phyloP scores from a whole-genome alignment of 306 rosid species.

The Cotoneaster glaucophyllus region DNA sequence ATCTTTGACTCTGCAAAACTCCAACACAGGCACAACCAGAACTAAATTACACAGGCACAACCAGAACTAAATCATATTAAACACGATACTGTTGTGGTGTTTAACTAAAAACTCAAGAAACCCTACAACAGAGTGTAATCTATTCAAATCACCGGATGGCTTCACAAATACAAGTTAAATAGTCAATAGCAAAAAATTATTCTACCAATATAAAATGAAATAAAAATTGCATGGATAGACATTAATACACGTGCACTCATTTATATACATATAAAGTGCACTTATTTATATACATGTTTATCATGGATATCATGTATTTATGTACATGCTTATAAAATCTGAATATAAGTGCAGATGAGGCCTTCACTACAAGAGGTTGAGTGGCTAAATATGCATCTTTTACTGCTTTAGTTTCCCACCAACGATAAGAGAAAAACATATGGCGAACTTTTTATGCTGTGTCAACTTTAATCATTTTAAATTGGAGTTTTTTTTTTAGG shows the following conservation, averaged over 20 bases:
- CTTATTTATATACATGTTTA: background rate
- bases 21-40: slow-evolving; percentile 22
- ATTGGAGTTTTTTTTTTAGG: background rate
- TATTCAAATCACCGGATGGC: background rate
- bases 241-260: background rate
- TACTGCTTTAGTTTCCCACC: background rate
- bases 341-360: background rate
- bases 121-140: background rate
- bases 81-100: background rate
- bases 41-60: slow-evolving; percentile 17
- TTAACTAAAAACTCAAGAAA: background rate
- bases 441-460: background rate
- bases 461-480: background rate
- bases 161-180: background rate
- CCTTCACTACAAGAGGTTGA: background rate
- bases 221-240: background rate
- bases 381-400: background rate
- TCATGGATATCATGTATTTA: no score
- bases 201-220: background rate
- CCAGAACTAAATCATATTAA: slow-evolving; percentile 3
- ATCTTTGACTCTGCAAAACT: slow-evolving; percentile 51
- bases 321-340: background rate
- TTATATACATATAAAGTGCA: no score
- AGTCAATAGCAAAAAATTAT: background rate
- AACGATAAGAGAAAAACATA: background rate